These are phyloP conservation scores for Nemania sp. DNA, from an alignment of 2,329 filamentous ascomycete genomes.

Conservation along the genomic window DNA sequence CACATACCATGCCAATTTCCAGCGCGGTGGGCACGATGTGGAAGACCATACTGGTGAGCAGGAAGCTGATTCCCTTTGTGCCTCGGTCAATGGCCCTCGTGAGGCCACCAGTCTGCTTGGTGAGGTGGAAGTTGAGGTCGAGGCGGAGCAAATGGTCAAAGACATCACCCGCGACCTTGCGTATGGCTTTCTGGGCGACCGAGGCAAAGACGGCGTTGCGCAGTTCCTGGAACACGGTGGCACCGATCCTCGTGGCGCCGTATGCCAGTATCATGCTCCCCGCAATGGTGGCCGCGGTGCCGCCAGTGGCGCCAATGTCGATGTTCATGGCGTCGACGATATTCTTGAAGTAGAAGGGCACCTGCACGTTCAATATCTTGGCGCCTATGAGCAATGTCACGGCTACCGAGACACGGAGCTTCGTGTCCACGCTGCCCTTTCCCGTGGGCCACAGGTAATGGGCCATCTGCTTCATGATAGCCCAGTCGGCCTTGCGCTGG, in stretches of 20 bases:
- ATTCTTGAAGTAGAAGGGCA: conserved; percentile 98
- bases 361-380: conserved; percentile 95
- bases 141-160: conserved; percentile 88
- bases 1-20: conserved; percentile 94
- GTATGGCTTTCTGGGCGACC: conserved; percentile 95
- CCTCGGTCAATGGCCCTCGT: conserved; percentile 94
- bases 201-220: conserved; percentile 96
- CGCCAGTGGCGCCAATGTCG: conserved; percentile 83
- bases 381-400: conserved; percentile 82
- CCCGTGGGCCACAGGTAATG: conserved; percentile 96
- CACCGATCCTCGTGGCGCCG: conserved; percentile 83
- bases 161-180: conserved; percentile 86
- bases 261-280: conserved; percentile 94
- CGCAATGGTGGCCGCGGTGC: conserved; percentile 85
- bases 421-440: conserved; percentile 71
- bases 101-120: conserved; percentile 90
- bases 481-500: conserved; percentile 96
- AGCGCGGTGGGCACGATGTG: conserved; percentile 92
- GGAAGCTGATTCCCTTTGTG: conserved; percentile 97
- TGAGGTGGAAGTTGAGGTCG: conserved; percentile 91
- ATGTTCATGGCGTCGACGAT: conserved; percentile 99
- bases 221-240: conserved; percentile 88
- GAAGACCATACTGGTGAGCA: conserved; percentile 97
- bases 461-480: conserved; percentile 97
- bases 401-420: conserved; percentile 83